Percentiles rank a stretch among this genome's conserved stretches.
phyloP scores from a whole-genome alignment of 441 rosid genomes.

The Mallotus repandus region DNA sequence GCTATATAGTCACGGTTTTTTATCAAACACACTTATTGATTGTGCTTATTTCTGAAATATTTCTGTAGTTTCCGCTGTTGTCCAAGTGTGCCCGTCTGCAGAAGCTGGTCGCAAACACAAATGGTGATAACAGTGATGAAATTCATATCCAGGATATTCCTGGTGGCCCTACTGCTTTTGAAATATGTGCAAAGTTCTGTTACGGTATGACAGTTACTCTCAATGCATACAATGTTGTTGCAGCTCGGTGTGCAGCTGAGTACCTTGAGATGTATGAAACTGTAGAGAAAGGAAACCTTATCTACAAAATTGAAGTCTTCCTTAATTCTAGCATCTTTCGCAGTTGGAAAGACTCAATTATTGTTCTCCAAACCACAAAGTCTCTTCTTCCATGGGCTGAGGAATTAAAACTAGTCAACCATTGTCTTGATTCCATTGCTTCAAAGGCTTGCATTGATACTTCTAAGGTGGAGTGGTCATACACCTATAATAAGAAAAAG shows the following conservation, averaged over 20 bases:
- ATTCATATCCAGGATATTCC: conserved; percentile 66
- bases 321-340: conserved; percentile 77
- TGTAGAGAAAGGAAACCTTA: conserved; percentile 75
- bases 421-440: conserved; percentile 79
- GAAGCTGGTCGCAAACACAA: conserved; percentile 51
- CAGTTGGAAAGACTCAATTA: conserved; percentile 93
- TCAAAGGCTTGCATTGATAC: conserved; percentile 72
- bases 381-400: conserved; percentile 77
- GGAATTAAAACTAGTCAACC: conserved; percentile 68
- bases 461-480: conserved; percentile 85
- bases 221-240: conserved; percentile 79
- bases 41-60: conserved; percentile 18
- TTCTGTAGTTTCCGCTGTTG: conserved; percentile 76
- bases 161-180: conserved; percentile 87
- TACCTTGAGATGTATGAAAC: conserved; percentile 89
- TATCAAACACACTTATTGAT: neutral
- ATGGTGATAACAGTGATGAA: conserved; percentile 54
- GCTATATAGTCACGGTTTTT: neutral
- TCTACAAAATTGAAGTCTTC: conserved; percentile 95
- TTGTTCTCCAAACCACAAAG: conserved; percentile 73
- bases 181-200: conserved; percentile 93
- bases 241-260: conserved; percentile 86
- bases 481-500: conserved; percentile 79
- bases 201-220: conserved; percentile 88
- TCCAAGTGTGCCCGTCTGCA: conserved; percentile 80